Base-by-base conservation (phyloP, 306 rosid species). In the Senna tora region DNA sequence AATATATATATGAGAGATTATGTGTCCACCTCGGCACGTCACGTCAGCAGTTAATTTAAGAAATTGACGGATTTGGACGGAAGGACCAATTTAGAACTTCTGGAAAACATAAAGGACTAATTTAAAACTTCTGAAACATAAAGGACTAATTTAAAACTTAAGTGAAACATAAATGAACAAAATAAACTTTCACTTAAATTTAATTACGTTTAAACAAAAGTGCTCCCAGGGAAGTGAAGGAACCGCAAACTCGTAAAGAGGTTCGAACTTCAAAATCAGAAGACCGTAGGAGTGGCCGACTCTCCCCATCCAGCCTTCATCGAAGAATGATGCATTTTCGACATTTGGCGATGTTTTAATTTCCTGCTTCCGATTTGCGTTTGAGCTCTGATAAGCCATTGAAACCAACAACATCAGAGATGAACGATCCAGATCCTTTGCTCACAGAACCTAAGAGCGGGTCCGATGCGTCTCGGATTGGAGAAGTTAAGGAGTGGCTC, bases 401-500 rank as follows among this genome's bases (percentile, higher is more conserved):
- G 47, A 17, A 32, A 42, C 45, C 33, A 67, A 60, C 20, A 53
- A 55, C 34, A 65, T 36, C 74, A 38, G 56, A 22, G 65, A 84
- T 84, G 85, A 42, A 53, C 58, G 79, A 84, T 63, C 78, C 74
- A 61, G 87, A 80, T 45, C 22, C 60, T 6, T 5, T 14, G 22
- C 38, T 73, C 0, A 56, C 79, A 2, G 85, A 84, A 49, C 9
- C 70, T 4, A 80, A 74, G 77, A 56, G 72, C 2, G 69, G 55
- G 19, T 80, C 79, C 38, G 80, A 79, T 38, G 83, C 83, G 22
- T 77, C 85, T 45, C 87, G 82, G 20, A 79, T 87, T 17, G 71
- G 63, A 25, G 93, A 88, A 53, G 88, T 88, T 41, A 82, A 87
- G 81, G 92, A 91, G 42, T 92, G 97, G 97, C 81, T 94, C 7